Evolutionary conservation across 257 asterid species (phyloP).

Genomic region (Solanum tarapatanum): DNA sequence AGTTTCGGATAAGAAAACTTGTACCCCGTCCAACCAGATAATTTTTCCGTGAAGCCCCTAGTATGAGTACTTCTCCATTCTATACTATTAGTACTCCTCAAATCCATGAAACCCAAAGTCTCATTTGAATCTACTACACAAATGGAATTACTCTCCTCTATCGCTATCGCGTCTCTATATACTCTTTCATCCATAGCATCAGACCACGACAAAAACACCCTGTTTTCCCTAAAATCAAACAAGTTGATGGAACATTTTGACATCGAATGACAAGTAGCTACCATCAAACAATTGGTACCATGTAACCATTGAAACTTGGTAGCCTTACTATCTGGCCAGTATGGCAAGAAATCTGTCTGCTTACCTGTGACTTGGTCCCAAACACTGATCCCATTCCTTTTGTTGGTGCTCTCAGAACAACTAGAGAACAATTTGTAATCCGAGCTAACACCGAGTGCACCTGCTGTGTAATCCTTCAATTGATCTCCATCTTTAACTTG

Average conservation of each 20-base stretch:
- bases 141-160: too few species aligned
- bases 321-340: constrained; percentile 33
- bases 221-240: constrained; percentile 36
- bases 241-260: constrained; percentile 21
- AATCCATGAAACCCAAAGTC: constrained; percentile 82
- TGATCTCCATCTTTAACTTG: constrained; percentile 52
- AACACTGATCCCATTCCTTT: background rate
- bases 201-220: too few species aligned
- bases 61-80: background rate
- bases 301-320: constrained; percentile 69
- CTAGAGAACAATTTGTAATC: background rate
- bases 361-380: constrained; percentile 19
- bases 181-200: too few species aligned
- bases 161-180: constrained; percentile 58
- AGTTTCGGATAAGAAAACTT: constrained; percentile 58
- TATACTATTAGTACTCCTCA: constrained; percentile 25
- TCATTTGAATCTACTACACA: constrained; percentile 60
- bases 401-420: background rate
- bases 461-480: background rate
- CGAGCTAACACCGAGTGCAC: background rate
- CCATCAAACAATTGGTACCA: constrained; percentile 46
- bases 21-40: too few species aligned
- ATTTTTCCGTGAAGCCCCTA: background rate
- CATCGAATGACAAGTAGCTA: too few species aligned
- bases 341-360: constrained; percentile 48